Base-by-base conservation (phyloP, 306 rosid species). In the Cicer cuneatum region DNA sequence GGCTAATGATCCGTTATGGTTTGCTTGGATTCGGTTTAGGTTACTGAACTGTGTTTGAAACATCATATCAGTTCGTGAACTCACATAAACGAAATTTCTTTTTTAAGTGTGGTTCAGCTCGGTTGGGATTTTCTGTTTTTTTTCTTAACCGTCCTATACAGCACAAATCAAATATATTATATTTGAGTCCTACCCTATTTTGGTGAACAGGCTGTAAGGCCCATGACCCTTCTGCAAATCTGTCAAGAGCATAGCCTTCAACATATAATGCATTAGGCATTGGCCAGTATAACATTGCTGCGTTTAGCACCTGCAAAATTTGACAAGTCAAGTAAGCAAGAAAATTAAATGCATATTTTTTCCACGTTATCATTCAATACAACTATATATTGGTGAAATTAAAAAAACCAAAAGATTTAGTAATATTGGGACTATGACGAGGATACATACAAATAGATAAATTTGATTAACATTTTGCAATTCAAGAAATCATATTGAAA, bases 261-360 rank as follows among this genome's bases (percentile, higher is more conserved):
- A 91, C 96, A 64, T 91, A 91, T 53, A 93, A 71, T 8, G 87
- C 78, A 82, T 93, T 91, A 4, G 91, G 86, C 89, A 93, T 80
- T 0, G 97, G 97, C 98, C 97, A 93, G 77, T 91, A 88, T 7
- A 93, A 87, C 97, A 93, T 88, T 67, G 98, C 98, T 38, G 97
- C 96, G 75, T 93, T 93, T 79, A 93, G 92, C 77, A 93, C 96
- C 98, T 93, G 84, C 47, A 77, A 71, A 62, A 57, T 60, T 73
- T 33, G 64, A 43, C 48, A 16, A 45, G 53, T 66, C 66, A 70
- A 43, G 21, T 29, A 47, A 45, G 11, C 43, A 78, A 61, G 12
- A 48, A 43, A 78, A 12, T 9, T 15, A 12, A 66, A 81, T 66
- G 24, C 71, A 12, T 46, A 10, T 12, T 57, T 71, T 69, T 48